A percentile compares a stretch with the other conserved stretches of the same genome.
Evolutionary conservation across 1,284 basidiomycete species (phyloP).

Genomic region (Puccinia horiana): DNA sequence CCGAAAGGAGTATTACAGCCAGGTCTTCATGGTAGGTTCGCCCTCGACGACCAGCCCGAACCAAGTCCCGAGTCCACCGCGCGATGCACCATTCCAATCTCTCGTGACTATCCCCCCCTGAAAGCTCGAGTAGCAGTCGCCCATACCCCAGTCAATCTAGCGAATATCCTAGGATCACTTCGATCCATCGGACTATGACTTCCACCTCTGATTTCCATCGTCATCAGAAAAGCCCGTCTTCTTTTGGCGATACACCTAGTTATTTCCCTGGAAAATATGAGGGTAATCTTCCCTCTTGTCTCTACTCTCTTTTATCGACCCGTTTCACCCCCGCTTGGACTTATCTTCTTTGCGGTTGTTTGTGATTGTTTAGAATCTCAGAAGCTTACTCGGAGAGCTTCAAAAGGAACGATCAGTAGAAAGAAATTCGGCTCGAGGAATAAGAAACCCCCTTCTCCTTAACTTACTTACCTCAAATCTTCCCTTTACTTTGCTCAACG

Average conservation of each 20-base stretch:
- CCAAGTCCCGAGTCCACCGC: not conserved
- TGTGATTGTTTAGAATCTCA: not conserved
- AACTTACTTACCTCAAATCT: not conserved
- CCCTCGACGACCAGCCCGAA: not conserved
- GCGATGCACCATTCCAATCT: slow-evolving; percentile 27
- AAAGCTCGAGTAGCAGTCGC: not conserved
- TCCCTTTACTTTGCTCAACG: not conserved
- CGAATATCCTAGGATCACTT: not conserved
- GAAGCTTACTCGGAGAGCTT: not conserved
- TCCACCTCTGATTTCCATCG: not conserved
- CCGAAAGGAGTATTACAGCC: slow-evolving; percentile 21
- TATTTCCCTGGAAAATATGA: slow-evolving; percentile 11
- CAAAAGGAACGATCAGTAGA: not conserved
- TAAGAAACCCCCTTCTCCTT: not conserved
- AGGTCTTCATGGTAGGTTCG: slow-evolving; percentile 12
- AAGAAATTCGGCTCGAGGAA: not conserved
- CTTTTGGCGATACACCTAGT: not conserved
- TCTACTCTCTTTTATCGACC: not conserved
- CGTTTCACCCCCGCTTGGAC: no score
- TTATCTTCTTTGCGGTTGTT: not conserved
- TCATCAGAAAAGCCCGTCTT: not conserved
- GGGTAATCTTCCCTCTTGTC: not conserved
- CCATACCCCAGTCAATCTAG: not conserved
- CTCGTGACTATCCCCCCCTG: not conserved
- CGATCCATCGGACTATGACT: not conserved